phyloP scores from a whole-genome alignment of 2,329 filamentous ascomycete genomes.

The Paraphoma chrysanthemicola region DNA sequence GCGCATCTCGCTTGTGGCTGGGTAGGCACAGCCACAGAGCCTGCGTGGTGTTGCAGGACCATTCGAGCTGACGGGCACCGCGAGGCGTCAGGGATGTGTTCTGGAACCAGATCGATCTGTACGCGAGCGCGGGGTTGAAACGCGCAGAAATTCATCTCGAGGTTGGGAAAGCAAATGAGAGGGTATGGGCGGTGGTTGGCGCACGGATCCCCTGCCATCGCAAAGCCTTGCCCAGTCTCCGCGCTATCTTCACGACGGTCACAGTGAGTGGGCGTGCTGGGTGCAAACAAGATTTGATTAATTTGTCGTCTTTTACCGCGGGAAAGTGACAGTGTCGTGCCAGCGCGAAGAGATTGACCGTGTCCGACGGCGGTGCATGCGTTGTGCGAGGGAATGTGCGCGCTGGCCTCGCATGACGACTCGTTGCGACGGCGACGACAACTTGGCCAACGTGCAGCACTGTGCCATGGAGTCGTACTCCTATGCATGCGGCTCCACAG shows the following conservation, averaged over 20 bases:
- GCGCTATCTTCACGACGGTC: slow-evolving; percentile 13
- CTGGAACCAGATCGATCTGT: slow-evolving; percentile 8
- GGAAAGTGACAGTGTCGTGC: slow-evolving; percentile 1
- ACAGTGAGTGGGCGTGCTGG: slow-evolving; percentile 16
- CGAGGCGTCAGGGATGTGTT: background rate
- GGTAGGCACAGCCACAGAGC: slow-evolving; percentile 36
- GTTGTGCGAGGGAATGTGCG: background rate
- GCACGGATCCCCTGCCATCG: slow-evolving; percentile 6
- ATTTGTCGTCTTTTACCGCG: slow-evolving; percentile 5
- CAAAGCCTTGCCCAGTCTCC: background rate
- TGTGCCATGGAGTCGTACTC: slow-evolving; percentile 18
- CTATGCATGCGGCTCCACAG: slow-evolving; percentile 11
- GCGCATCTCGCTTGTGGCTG: slow-evolving; percentile 39
- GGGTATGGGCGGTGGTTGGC: slow-evolving; percentile 3
- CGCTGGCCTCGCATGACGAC: background rate
- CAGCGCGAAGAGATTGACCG: slow-evolving; percentile 2
- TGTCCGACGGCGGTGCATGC: background rate
- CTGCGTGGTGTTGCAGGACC: slow-evolving; percentile 6
- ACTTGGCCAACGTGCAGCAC: slow-evolving; percentile 1
- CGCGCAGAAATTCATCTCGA: background rate
- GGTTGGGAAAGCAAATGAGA: slow-evolving; percentile 13
- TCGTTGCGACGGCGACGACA: background rate
- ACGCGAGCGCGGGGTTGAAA: slow-evolving; percentile 14
- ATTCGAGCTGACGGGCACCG: slow-evolving; percentile 2
- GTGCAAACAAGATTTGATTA: slow-evolving; percentile 27